These are phyloP conservation scores for Suillus ampliporus DNA, from an alignment of 768 basidiomycete species.

Conservation along the genomic window DNA sequence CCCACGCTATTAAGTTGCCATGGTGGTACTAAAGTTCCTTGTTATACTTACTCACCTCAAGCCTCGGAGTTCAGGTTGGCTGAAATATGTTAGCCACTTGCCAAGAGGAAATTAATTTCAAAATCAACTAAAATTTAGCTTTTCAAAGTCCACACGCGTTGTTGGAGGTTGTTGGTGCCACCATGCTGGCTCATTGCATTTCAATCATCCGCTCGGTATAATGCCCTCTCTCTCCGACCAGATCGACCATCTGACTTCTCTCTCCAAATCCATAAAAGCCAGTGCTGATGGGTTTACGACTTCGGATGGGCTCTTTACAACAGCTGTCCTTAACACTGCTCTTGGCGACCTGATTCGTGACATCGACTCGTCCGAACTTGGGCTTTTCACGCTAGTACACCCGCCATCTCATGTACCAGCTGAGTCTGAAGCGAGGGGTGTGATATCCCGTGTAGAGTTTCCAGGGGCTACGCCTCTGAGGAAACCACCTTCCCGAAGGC, in stretches of 20 bases:
- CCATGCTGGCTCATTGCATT: no score
- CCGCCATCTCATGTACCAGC: conserved; percentile 30
- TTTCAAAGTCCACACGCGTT: no score
- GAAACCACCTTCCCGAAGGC: conserved; percentile 47
- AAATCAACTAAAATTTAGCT: no score
- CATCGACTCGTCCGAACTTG: conserved; percentile 76
- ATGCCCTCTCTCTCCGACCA: conserved; percentile 69
- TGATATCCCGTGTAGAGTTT: conserved; percentile 69
- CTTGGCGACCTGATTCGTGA: conserved; percentile 84
- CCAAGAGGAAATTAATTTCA: no score
- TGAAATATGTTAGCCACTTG: no score
- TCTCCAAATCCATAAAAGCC: conserved; percentile 56
- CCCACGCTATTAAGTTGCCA: no score
- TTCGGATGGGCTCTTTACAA: conserved; percentile 52
- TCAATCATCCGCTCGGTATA: no score
- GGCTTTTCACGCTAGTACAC: conserved; percentile 68
- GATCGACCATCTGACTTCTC: conserved; percentile 65
- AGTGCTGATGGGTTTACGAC: conserved; percentile 23
- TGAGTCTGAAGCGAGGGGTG: conserved; percentile 41
- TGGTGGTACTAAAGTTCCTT: no score
- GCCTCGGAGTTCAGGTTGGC: no score
- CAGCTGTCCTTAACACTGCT: conserved; percentile 63
- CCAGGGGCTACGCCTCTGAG: conserved; percentile 73
- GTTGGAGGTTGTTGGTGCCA: no score
- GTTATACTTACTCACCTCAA: no score